These are phyloP conservation scores for Ceriops zippeliana DNA, from an alignment of 345 rosid species.

Conservation along the genomic window DNA sequence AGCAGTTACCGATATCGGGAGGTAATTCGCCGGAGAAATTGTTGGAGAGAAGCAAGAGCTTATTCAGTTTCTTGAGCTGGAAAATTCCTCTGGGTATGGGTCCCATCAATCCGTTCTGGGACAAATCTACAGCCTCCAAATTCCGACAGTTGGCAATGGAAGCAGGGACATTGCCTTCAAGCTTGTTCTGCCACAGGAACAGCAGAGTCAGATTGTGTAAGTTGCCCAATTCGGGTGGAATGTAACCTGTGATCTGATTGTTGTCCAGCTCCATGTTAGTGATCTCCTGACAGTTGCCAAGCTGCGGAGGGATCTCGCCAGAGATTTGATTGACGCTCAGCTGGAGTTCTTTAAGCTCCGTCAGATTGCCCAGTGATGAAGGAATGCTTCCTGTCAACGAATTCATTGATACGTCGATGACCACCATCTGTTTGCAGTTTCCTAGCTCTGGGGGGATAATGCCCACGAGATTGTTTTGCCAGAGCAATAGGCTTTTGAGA, in stretches of 20 bases:
- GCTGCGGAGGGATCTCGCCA: slow-evolving; percentile 56
- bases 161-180: slow-evolving; percentile 66
- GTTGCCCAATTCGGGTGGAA: slow-evolving; percentile 61
- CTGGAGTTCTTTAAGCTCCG: slow-evolving; percentile 58
- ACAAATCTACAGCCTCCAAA: slow-evolving; percentile 75
- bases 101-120: slow-evolving; percentile 66
- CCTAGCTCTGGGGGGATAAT: slow-evolving; percentile 68
- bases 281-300: slow-evolving; percentile 53
- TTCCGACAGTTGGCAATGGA: slow-evolving; percentile 59
- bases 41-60: slow-evolving; percentile 77
- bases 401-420: slow-evolving; percentile 71
- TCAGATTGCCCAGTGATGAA: slow-evolving; percentile 50
- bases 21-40: slow-evolving; percentile 60
- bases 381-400: slow-evolving; percentile 76
- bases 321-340: slow-evolving; percentile 74
- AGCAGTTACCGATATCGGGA: slow-evolving; percentile 62
- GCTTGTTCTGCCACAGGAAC: slow-evolving; percentile 78
- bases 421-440: slow-evolving; percentile 48
- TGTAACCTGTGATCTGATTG: slow-evolving; percentile 67
- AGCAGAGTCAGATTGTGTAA: slow-evolving; percentile 58
- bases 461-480: slow-evolving; percentile 77
- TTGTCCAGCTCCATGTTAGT: slow-evolving; percentile 80
- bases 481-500: slow-evolving; percentile 54
- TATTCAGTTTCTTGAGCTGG: slow-evolving; percentile 59
- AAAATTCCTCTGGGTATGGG: slow-evolving; percentile 70